A percentile compares a stretch with the other conserved stretches of the same genome.
These are phyloP conservation scores for Trichocomaceae sp. DNA, from an alignment of 2,329 filamentous ascomycete species.

Conservation along the genomic window DNA sequence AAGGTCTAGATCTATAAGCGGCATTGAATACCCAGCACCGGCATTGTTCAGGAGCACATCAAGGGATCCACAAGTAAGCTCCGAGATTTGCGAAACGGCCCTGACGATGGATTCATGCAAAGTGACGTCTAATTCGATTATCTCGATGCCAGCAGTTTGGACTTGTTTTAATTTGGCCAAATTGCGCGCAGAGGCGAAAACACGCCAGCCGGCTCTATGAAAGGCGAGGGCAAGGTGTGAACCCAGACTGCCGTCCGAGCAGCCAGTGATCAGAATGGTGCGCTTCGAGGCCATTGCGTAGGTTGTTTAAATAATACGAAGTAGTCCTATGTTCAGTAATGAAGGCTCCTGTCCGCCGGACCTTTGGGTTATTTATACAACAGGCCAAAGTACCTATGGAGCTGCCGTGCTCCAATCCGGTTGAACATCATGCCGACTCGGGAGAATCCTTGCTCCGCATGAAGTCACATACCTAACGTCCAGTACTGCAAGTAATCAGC, in stretches of 20 bases:
- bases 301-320: background rate
- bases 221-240: slow-evolving; percentile 2
- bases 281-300: slow-evolving; percentile 2
- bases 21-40: slow-evolving; percentile 3
- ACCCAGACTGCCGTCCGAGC: slow-evolving; percentile 6
- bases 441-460: no score
- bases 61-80: slow-evolving; percentile 1
- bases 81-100: background rate
- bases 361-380: no score
- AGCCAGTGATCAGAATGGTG: slow-evolving; percentile 9
- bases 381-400: no score
- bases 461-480: no score
- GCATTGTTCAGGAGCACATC: slow-evolving; percentile 10
- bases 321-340: no score
- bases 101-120: background rate
- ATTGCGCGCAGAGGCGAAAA: slow-evolving; percentile 6
- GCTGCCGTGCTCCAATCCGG: no score
- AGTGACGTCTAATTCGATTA: slow-evolving; percentile 1
- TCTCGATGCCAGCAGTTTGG: slow-evolving; percentile 3
- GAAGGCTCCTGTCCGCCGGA: no score
- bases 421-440: no score
- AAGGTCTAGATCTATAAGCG: background rate
- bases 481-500: no score
- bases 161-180: background rate
- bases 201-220: background rate